Percentiles rank a stretch among this genome's conserved stretches.
phyloP scores from a whole-genome alignment of 1,139 yeast species.

The Sugiyamaella japonica region DNA sequence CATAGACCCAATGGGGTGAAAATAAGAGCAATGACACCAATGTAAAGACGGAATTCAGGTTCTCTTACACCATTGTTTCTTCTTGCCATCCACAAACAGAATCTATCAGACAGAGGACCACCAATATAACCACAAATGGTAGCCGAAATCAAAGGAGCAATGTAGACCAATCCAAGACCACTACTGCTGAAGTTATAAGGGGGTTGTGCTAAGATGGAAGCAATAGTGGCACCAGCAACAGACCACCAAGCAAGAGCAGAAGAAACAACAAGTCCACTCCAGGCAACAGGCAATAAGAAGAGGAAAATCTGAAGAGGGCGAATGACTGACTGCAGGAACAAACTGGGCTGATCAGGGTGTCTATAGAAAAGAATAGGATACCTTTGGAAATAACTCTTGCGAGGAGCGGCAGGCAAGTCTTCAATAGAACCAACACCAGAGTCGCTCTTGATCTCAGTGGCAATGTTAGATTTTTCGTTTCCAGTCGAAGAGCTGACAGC shows the following conservation, averaged over 20 bases:
- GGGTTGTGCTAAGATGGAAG: constrained; percentile 48
- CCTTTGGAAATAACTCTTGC: constrained; percentile 35
- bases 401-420: neutral
- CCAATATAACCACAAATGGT: constrained; percentile 61
- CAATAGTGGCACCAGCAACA: constrained; percentile 58
- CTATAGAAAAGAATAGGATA: constrained; percentile 40
- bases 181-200: constrained; percentile 68
- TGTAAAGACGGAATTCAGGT: constrained; percentile 74
- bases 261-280: constrained; percentile 64
- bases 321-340: constrained; percentile 24
- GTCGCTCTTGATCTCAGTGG: neutral
- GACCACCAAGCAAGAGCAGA: constrained; percentile 58
- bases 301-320: constrained; percentile 30
- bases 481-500: constrained; percentile 3
- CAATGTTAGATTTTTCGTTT: constrained; percentile 1
- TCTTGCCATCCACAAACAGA: constrained; percentile 67
- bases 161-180: constrained; percentile 74
- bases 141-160: constrained; percentile 58
- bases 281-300: constrained; percentile 57
- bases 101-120: constrained; percentile 63
- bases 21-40: constrained; percentile 59
- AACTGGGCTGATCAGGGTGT: constrained; percentile 22
- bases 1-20: constrained; percentile 69
- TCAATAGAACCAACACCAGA: constrained; percentile 9
- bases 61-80: constrained; percentile 67